Base-by-base conservation (phyloP, 768 basidiomycete species). In the Auriscalpium vulgare region DNA sequence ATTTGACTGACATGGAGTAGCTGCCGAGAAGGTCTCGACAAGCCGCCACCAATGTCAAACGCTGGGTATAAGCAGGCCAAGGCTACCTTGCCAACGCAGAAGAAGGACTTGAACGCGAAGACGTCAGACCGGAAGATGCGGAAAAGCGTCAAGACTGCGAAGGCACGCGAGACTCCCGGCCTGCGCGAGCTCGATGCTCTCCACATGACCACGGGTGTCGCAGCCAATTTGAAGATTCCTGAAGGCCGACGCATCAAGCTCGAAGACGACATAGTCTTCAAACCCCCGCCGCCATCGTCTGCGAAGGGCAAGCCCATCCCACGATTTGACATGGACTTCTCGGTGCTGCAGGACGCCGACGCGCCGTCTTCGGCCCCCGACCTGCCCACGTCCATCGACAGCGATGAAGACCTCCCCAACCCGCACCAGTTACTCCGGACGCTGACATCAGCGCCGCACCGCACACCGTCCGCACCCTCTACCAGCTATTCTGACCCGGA, bases 21-120 rank as follows among this genome's bases (percentile, higher is more conserved):
- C 65, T 91, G 90, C 62, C 79, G 83, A 38, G 85, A 91, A 21
- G 90, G 90, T 1, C 62, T 86, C 11, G 60, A 67, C 13, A 81
- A 78, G 51, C 83, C 83, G 23, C 78, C 77, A 60, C 59, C 74
- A 50, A 73, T 68, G 60, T 54, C 55, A 56, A 44, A 36, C 61
- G 63, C 43, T 21, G 50, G 23, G 8, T 19, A 53, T 10, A 51
- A 9, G 8, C 17, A 14, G 16, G 38, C 14, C 13, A 19, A 44
- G 38, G n/a, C 23, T 14, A 6, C 44, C 21, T 10, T 38, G 14
- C 38, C 50, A 47, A 43, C 4, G n/a, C 35, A 43, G 54, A 53
- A 34, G 4, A 53, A 43, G 19, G 40, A 23, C 43, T 35, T 2
- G 1, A 23, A 37, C n/a, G 36, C 29, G 36, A 51, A 37, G n/a